Evolutionary conservation across 2,329 filamentous ascomycete species (phyloP).

Genomic region (Xylaria sp.): DNA sequence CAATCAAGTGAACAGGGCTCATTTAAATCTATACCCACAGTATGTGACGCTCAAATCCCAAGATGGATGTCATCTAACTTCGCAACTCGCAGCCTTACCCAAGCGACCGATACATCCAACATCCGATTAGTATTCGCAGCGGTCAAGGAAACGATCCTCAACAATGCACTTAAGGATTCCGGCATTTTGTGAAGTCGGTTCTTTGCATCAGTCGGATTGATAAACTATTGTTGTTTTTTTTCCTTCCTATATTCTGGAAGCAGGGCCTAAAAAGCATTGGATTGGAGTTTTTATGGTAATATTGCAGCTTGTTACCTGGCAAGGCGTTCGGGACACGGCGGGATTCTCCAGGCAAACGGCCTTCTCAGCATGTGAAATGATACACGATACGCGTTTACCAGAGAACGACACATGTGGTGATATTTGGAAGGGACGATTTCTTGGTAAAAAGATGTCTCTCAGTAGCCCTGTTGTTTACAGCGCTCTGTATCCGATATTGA

Average conservation of each 20-base stretch:
- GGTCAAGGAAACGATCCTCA: conserved; percentile 98
- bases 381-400: conserved; percentile 37
- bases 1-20: conserved; percentile 96
- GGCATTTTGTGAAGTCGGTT: conserved; percentile 79
- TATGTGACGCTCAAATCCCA: conserved; percentile 62
- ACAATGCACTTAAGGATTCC: conserved; percentile 97
- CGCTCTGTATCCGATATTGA: conserved; percentile 39
- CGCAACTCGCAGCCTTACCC: conserved; percentile 76
- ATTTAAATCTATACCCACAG: conserved; percentile 98
- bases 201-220: conserved; percentile 32
- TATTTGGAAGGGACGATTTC: conserved; percentile 36
- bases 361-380: conserved; percentile 43
- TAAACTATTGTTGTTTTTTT: conserved; percentile 34
- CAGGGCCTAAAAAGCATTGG: conserved; percentile 46
- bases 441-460: conserved; percentile 38
- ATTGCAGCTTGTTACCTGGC: conserved; percentile 43
- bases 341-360: conserved; percentile 42
- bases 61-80: conserved; percentile 39
- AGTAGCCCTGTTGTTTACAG: conserved; percentile 9
- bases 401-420: conserved; percentile 30
- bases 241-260: conserved; percentile 36
- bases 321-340: conserved; percentile 48
- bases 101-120: conserved; percentile 98
- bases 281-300: conserved; percentile 45
- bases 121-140: conserved; percentile 97